A percentile compares a stretch with the other conserved stretches of the same genome.
phyloP scores from a whole-genome alignment of 805 yeast genomes.

The Ogataea haglerorum region DNA sequence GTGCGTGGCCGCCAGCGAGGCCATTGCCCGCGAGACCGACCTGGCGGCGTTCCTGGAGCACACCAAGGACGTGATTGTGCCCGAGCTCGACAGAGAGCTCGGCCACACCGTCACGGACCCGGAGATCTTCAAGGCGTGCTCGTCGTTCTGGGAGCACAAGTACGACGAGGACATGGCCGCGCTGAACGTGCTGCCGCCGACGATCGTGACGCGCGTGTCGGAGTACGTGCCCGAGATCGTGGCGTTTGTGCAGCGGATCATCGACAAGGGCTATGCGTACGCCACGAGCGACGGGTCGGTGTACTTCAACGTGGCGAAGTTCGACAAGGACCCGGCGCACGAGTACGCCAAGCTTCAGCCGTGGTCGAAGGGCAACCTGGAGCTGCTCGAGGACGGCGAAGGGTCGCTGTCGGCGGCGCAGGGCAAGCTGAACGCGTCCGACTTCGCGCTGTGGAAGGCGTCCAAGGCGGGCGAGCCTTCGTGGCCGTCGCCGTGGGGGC shows the following conservation, averaged over 20 bases:
- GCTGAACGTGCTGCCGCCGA: constrained; percentile 81
- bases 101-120: constrained; percentile 85
- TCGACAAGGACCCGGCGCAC: constrained; percentile 70
- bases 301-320: constrained; percentile 86
- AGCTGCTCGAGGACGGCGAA: constrained; percentile 89
- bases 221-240: constrained; percentile 94
- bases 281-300: constrained; percentile 85
- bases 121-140: constrained; percentile 71
- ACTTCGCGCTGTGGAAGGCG: constrained; percentile 95
- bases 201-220: constrained; percentile 88
- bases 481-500: constrained; percentile 96
- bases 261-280: constrained; percentile 80
- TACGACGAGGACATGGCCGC: constrained; percentile 82
- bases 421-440: constrained; percentile 72
- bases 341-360: constrained; percentile 96
- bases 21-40: constrained; percentile 32
- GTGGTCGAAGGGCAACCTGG: constrained; percentile 90
- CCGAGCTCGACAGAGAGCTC: constrained; percentile 61
- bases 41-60: constrained; percentile 41
- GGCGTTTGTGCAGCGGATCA: constrained; percentile 68
- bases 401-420: constrained; percentile 62
- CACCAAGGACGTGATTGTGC: constrained; percentile 75
- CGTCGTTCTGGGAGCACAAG: constrained; percentile 85
- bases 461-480: constrained; percentile 96
- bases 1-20: constrained; percentile 46